Evolutionary conservation across 805 yeast species (phyloP).

Genomic region (Saccharomycopsis lassenensis): DNA sequence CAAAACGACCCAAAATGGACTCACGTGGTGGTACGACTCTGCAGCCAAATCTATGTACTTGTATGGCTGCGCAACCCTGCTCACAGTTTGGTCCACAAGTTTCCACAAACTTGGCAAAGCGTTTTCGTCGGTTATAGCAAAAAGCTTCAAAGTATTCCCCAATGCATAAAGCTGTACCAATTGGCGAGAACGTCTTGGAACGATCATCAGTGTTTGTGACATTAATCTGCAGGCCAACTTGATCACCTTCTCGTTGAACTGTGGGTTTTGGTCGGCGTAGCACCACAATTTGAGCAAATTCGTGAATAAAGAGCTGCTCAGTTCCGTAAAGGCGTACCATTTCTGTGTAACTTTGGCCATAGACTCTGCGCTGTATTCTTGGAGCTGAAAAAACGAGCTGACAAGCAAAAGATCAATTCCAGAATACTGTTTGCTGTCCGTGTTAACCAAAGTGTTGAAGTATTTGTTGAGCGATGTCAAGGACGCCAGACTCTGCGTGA

Average conservation of each 20-base stretch:
- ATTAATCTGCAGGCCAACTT: conserved; percentile 39
- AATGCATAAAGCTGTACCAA: conserved; percentile 46
- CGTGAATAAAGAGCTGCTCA: conserved; percentile 52
- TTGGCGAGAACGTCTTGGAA: too few relatives aligned
- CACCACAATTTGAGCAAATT: conserved; percentile 46
- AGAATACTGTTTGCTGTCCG: conserved; percentile 23
- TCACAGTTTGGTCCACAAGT: conserved; percentile 63
- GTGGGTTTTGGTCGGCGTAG: conserved; percentile 18
- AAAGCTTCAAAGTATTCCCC: conserved; percentile 34
- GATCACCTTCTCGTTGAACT: too few relatives aligned
- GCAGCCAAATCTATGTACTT: conserved; percentile 61
- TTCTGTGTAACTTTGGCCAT: conserved; percentile 37
- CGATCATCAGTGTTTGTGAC: conserved; percentile 44
- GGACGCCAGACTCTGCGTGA: conserved; percentile 1
- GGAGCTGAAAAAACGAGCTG: conserved; percentile 52
- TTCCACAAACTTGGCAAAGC: conserved; percentile 37
- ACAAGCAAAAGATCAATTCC: conserved; percentile 49
- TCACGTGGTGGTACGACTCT: conserved; percentile 25
- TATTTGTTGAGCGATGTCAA: conserved; percentile 9
- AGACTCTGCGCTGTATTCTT: conserved; percentile 25
- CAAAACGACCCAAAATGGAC: conserved; percentile 47
- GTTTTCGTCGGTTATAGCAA: conserved; percentile 11
- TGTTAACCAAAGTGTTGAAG: conserved; percentile 10
- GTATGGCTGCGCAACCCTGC: conserved; percentile 70
- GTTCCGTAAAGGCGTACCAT: conserved; percentile 63